phyloP scores from a whole-genome alignment of 2,329 filamentous ascomycete species.

The Pezizomycotina sp. region DNA sequence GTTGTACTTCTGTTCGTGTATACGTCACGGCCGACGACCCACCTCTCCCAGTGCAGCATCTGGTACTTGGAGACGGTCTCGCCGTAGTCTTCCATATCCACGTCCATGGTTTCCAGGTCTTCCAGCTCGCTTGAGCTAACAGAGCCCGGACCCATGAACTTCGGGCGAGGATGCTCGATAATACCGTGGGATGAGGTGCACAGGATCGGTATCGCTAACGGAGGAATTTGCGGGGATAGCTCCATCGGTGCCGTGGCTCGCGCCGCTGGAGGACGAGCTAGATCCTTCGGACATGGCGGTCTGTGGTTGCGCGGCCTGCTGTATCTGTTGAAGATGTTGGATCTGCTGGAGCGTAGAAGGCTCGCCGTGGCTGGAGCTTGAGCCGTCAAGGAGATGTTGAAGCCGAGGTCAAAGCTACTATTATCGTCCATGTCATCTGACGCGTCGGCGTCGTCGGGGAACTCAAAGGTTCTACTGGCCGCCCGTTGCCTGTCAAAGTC shows the following conservation, averaged over 20 bases:
- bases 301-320: too few species aligned
- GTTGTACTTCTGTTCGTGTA: conserved; percentile 23
- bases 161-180: conserved; percentile 12
- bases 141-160: conserved; percentile 13
- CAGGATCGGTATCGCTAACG: too few species aligned
- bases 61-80: conserved; percentile 22
- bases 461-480: conserved; percentile 22
- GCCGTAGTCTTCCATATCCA: conserved; percentile 23
- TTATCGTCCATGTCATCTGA: conserved; percentile 21
- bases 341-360: too few species aligned
- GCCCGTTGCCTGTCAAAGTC: conserved; percentile 22
- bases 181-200: conserved; percentile 17
- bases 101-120: conserved; percentile 19
- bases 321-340: too few species aligned
- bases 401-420: conserved; percentile 16
- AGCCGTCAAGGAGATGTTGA: conserved; percentile 17
- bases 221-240: too few species aligned
- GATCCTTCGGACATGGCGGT: too few species aligned
- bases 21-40: conserved; percentile 24
- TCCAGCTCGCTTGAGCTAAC: conserved; percentile 15
- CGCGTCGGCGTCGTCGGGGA: conserved; percentile 21
- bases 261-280: conserved; percentile 14
- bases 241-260: too few species aligned
- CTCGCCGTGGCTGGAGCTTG: too few species aligned
- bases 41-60: conserved; percentile 25